Evolutionary conservation across 805 yeast genomes (phyloP).

Genomic region (Candida ascalaphidarum): DNA sequence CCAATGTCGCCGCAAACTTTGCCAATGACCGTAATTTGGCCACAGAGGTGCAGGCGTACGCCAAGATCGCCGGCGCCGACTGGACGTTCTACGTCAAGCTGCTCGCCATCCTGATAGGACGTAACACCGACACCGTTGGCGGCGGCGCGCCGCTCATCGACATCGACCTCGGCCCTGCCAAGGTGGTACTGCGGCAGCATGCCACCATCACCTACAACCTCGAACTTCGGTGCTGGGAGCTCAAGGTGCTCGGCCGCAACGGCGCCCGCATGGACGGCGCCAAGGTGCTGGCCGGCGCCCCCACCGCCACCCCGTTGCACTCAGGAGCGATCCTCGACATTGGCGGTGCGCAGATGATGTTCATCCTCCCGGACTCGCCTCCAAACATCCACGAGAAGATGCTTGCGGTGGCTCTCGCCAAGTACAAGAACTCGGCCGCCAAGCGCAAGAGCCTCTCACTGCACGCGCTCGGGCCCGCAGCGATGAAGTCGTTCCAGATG

Average conservation of each 20-base stretch:
- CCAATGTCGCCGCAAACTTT: constrained; percentile 64
- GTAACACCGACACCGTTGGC: constrained; percentile 48
- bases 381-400: constrained; percentile 55
- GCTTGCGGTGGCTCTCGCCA: constrained; percentile 26
- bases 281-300: constrained; percentile 42
- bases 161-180: constrained; percentile 94
- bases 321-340: constrained; percentile 91
- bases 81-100: constrained; percentile 94
- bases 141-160: constrained; percentile 35
- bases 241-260: constrained; percentile 77
- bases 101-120: constrained; percentile 71
- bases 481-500: constrained; percentile 45
- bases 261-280: constrained; percentile 85
- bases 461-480: constrained; percentile 5
- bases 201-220: constrained; percentile 77
- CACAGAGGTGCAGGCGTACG: constrained; percentile 93
- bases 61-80: constrained; percentile 83
- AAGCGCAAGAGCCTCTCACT: constrained; percentile 10
- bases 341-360: constrained; percentile 99
- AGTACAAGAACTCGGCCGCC: constrained; percentile 16
- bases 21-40: constrained; percentile 65
- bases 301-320: constrained; percentile 47
- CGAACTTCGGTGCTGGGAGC: constrained; percentile 75
- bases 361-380: constrained; percentile 84
- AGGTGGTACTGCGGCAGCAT: constrained; percentile 90